Base-by-base conservation (phyloP, 192 early-diverging fungal genomes). In the Coemansia sp. region DNA sequence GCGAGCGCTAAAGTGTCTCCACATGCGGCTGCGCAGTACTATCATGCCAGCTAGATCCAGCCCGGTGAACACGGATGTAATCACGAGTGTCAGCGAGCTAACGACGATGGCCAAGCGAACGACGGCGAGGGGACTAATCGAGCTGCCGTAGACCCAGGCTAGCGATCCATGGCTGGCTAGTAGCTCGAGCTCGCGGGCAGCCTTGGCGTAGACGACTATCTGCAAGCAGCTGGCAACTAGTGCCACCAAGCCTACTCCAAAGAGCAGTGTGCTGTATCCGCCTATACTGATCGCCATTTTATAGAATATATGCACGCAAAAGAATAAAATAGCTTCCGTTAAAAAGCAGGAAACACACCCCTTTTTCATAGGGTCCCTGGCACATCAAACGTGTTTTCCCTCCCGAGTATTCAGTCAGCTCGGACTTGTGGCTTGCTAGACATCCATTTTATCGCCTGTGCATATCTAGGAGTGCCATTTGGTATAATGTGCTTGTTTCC, bases 21-120 rank as follows among this genome's bases (percentile, higher is more conserved):
- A 80, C 72, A 75, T 72, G 16, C 72, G 64, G 25, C 77, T 75
- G 47, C 77, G 68, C 65, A 75, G 52, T 0, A 75, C 72, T 9
- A 75, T 70, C 69, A 69, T 72, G 13, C 77, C 77, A 0, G 57
- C 72, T 11, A 80, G 36, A 45, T 80, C 77, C 16, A 80, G 77
- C 12, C 74, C 55, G 7, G 57, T 59, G 42, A 80, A 80, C 14
- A 59, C 25, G 2, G 37, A 14, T 0, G 65, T 42, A 8, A 45
- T 43, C 20, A 63, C 3, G 12, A 80, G 25, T 10, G 77, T 68
- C 25, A 66, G 4, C 11, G 43, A 35, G 16, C 68, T 62, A 3
- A 68, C 50, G 9, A 38, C 41, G 34, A 80, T 36, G 3, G 69
- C 21, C 34, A 70, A 47, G 25, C 56, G 58, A 13, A 66, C 53